A percentile compares a stretch with the other conserved stretches of the same genome.
Conservation (phyloP, 352 stramenopile species). For the Globisporangium ultimum region DNA sequence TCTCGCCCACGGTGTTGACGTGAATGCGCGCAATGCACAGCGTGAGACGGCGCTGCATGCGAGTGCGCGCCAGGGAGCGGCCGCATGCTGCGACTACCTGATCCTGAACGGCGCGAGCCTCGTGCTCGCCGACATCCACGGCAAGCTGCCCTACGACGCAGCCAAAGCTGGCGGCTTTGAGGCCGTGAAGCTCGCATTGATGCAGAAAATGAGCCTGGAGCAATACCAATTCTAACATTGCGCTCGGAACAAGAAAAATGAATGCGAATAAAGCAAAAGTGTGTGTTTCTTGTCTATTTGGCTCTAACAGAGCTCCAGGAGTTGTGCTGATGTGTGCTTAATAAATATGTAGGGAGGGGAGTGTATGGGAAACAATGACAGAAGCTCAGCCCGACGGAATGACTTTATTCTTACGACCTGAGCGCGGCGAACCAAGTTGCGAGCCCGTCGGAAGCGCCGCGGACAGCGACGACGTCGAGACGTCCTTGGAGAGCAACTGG, state of each 20-base stretch:
- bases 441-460: slow-evolving; percentile 10
- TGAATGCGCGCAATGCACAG: slow-evolving; percentile 52
- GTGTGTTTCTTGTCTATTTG: background rate
- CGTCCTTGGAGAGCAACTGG: slow-evolving; percentile 16
- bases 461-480: slow-evolving; percentile 17
- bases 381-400: slow-evolving; percentile 32
- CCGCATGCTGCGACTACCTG: slow-evolving; percentile 70
- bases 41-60: slow-evolving; percentile 62
- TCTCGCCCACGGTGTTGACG: slow-evolving; percentile 75
- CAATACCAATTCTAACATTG: slow-evolving; percentile 50
- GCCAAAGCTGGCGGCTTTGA: slow-evolving; percentile 61
- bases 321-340: background rate
- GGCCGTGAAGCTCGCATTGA: slow-evolving; percentile 55
- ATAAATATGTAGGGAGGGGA: background rate
- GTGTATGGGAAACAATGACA: slow-evolving; percentile 10
- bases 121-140: slow-evolving; percentile 38
- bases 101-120: slow-evolving; percentile 78
- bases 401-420: slow-evolving; percentile 31
- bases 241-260: background rate
- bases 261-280: background rate
- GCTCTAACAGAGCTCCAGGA: background rate
- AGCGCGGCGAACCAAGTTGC: slow-evolving; percentile 17
- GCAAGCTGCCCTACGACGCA: slow-evolving; percentile 53
- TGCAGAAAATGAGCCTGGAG: slow-evolving; percentile 70
- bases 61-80: slow-evolving; percentile 30